Base-by-base conservation (phyloP, 2,329 filamentous ascomycete genomes). In the Orbilia blumenaviensis region DNA sequence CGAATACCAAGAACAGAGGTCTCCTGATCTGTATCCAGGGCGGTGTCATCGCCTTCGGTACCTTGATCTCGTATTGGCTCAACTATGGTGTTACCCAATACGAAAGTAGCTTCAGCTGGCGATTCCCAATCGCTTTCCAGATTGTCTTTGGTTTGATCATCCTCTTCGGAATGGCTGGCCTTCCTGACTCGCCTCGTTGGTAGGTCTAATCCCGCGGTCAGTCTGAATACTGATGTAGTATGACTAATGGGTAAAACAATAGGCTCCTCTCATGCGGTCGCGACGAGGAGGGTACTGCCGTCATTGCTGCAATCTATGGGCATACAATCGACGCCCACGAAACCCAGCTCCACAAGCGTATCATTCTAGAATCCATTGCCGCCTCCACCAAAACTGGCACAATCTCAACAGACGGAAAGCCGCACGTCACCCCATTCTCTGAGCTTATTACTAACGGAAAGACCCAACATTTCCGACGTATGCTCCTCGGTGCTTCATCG, bases 361-460 rank as follows among this genome's bases (percentile, higher is more conserved):
- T 91, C 0, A 89, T 91, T n/a, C 83, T 88, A n/a, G 90, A 93
- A 79, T 89, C 87, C 0, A 88, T 91, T 77, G 85, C 86, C 42
- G 87, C 87, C 46, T 86, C 85, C 23, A 16, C 50, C 9, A 52
- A 61, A 14, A 16, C 41, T 9, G 86, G 85, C 27, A 83, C 83
- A 68, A 81, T 81, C 41, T 83, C 83, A 42, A 82, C 84, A 0
- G 60, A 58, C 23, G 61, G 62, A 7, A 77, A 77, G 42, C 7
- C 66, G 27, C 80, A 80, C 18, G 77, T 79, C 7, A 78, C 66
- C 74, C 82, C 54, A 67, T 80, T 86, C 81, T 87, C 85, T 78
- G 85, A 87, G 0, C 84, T 90, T 1, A 85, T 89, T 79, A 89
- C 88, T 0, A 85, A 85, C 56, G 88, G 89, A 77, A 89, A 88